These are phyloP conservation scores for Psilocybe cyanescens DNA, from an alignment of 768 basidiomycete species.

Conservation along the genomic window DNA sequence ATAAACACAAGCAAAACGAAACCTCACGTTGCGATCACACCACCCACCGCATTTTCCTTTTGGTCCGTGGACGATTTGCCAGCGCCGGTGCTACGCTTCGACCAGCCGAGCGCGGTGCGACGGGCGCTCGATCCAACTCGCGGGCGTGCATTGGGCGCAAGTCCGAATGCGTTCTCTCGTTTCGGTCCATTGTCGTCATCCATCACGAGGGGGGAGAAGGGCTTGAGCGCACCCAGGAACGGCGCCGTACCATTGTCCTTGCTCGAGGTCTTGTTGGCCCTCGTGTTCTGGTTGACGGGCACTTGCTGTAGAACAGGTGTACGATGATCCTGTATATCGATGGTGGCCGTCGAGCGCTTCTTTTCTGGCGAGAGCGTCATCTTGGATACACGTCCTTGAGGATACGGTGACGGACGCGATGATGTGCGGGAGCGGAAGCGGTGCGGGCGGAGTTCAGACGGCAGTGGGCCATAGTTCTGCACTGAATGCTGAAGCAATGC, in stretches of 20 bases:
- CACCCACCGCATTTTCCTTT: constrained; percentile 3
- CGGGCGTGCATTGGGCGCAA: constrained; percentile 45
- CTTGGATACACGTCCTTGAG: constrained; percentile 51
- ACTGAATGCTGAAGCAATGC: constrained; percentile 76
- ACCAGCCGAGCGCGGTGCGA: constrained; percentile 63
- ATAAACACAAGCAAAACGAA: background rate
- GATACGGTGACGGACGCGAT: constrained; percentile 78
- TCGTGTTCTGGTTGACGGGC: constrained; percentile 41
- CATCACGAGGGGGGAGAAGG: constrained; percentile 43
- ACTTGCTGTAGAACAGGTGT: constrained; percentile 47
- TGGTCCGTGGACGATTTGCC: constrained; percentile 18
- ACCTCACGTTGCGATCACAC: constrained; percentile 58
- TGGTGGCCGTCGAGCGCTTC: constrained; percentile 26
- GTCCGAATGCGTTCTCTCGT: constrained; percentile 36
- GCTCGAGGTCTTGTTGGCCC: constrained; percentile 13
- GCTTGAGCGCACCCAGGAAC: constrained; percentile 42
- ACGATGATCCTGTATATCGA: constrained; percentile 22
- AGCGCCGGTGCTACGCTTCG: constrained; percentile 58
- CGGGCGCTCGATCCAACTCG: constrained; percentile 59
- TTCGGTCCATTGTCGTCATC: constrained; percentile 39
- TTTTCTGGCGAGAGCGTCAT: constrained; percentile 48
- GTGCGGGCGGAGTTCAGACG: constrained; percentile 67
- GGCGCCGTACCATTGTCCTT: constrained; percentile 25
- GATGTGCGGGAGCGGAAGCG: constrained; percentile 68
- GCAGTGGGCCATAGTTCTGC: constrained; percentile 73